Evolutionary conservation across 768 basidiomycete genomes (phyloP), one percentile per base, ranked within the genome.

Genomic region (Psilocybe subaeruginosa): DNA sequence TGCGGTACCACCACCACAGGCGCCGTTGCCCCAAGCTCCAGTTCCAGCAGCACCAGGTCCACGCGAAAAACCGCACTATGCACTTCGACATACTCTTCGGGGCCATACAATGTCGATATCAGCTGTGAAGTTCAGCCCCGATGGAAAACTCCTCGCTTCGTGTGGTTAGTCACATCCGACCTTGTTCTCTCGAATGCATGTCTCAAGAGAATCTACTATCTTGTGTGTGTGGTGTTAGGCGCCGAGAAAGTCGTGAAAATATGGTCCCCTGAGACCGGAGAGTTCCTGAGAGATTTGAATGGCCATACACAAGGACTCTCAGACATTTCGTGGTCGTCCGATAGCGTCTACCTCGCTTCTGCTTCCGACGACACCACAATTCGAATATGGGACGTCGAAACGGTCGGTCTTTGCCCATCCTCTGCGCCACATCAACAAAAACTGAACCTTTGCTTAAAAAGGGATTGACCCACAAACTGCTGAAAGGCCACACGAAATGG

Each of bases 291-390:
- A 54, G 91, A 91, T 68, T 77, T 93, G 29, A 82, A 76, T 50
- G 91, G 92, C 2, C 92, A 94, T 68, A 85, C 88, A 3, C 82
- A 86, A 72, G 97, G 97, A 1, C 81, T 97, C 39, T 95, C 93
- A 30, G 93, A 97, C 71, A 81, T 98, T 54, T 82, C 93, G 1
- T 96, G 95, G 91, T 92, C 95, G 6, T 81, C 88, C 8, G 91
- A 97, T 72, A 90, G 90, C 66, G 76, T 82, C 19, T 87, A 88
- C 74, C 80, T 98, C 29, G 95, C 96, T 0, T 95, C 93, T 30
- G 95, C 93, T 0, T 96, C 93, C 2, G 97, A 99, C 73, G 97
- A 98, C 71, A 87, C 86, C 2, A 94, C 91, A 2, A 85, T 96
- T 66, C 84, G 92, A 33, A 89, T 96, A 77, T 96, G 95, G 95